These are phyloP conservation scores for Stenocarpella maydis DNA, from an alignment of 2,329 filamentous ascomycete genomes.

Conservation along the genomic window DNA sequence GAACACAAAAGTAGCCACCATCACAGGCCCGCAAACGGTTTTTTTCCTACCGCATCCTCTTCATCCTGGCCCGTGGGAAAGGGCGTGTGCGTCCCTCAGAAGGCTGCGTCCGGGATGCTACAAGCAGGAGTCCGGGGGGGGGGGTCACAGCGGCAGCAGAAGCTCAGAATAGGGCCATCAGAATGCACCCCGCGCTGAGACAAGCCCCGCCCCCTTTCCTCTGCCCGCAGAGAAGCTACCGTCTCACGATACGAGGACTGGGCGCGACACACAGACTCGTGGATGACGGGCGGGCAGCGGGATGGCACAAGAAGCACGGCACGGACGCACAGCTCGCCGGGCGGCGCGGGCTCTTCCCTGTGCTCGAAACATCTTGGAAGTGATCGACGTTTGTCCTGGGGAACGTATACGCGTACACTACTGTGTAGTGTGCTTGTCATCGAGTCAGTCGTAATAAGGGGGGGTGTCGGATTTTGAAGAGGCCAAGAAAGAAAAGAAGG, in stretches of 20 bases:
- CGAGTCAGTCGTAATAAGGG: conserved; percentile 16
- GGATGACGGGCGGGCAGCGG: conserved; percentile 7
- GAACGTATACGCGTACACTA: neutral
- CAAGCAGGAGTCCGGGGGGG: neutral
- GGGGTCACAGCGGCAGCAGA: neutral
- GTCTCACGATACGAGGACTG: conserved; percentile 30
- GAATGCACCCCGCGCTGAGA: conserved; percentile 1
- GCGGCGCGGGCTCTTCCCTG: conserved; percentile 10
- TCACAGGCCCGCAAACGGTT: conserved; percentile 8
- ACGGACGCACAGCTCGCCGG: conserved; percentile 9
- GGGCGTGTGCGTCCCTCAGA: neutral
- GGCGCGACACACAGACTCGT: conserved; percentile 21
- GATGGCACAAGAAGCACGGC: neutral
- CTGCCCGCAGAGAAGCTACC: conserved; percentile 16
- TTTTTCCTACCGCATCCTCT: too few relatives aligned
- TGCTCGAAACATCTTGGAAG: conserved; percentile 10
- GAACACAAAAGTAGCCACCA: neutral
- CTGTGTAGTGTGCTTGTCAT: too few relatives aligned
- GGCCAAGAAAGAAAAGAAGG: neutral
- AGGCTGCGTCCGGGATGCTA: neutral
- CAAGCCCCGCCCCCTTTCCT: neutral
- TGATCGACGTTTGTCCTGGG: conserved; percentile 1
- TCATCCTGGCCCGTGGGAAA: neutral
- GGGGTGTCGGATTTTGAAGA: neutral
- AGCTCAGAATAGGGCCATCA: neutral